Conservation (phyloP, 1,284 basidiomycete species). For the Leccinum solheimii region DNA sequence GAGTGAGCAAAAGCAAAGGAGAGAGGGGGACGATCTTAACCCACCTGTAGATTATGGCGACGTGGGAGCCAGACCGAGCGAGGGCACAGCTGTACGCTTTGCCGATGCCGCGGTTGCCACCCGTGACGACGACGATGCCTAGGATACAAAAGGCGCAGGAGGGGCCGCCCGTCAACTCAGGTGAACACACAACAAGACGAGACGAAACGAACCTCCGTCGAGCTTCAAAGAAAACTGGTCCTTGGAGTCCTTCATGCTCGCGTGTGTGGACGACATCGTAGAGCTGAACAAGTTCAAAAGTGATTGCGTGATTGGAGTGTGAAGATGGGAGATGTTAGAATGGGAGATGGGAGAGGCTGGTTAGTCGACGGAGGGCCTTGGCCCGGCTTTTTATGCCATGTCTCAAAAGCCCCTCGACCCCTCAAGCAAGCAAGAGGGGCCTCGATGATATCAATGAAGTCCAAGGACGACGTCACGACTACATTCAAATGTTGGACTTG, state of each 20-base stretch:
- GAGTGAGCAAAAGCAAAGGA: background rate
- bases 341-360: background rate
- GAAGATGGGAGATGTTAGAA: background rate
- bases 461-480: slow-evolving; percentile 3
- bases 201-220: slow-evolving; percentile 8
- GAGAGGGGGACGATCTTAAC: background rate
- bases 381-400: slow-evolving; percentile 14
- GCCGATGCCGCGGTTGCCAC: slow-evolving; percentile 50
- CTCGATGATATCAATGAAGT: background rate
- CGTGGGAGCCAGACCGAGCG: slow-evolving; percentile 41
- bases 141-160: background rate
- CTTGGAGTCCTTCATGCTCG: background rate
- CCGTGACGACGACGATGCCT: slow-evolving; percentile 38
- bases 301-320: slow-evolving; percentile 1
- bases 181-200: background rate
- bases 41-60: slow-evolving; percentile 48
- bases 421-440: background rate
- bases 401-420: slow-evolving; percentile 19
- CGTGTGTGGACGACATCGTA: slow-evolving; percentile 7
- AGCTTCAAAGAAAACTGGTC: slow-evolving; percentile 2
- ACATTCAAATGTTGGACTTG: slow-evolving; percentile 9
- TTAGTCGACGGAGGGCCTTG: too few species aligned
- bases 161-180: background rate
- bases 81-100: slow-evolving; percentile 44
- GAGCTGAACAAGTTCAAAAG: slow-evolving; percentile 3